Evolutionary conservation across 768 basidiomycete species (phyloP).

Genomic region (Kwoniella heveanensis): DNA sequence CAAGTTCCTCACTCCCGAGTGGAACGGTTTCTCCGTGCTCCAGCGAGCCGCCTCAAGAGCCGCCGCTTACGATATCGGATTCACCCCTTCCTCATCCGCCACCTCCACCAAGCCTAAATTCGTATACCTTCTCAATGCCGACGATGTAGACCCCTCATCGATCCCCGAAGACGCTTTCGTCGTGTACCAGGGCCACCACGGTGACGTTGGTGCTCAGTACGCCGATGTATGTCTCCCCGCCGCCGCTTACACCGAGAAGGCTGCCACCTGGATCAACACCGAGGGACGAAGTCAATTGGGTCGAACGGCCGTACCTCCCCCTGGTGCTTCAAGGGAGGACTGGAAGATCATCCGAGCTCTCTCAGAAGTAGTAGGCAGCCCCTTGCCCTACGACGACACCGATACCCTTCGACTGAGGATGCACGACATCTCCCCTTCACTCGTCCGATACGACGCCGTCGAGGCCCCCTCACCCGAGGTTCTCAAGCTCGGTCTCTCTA

Average conservation of each 20-base stretch:
- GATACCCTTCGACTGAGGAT: constrained; percentile 81
- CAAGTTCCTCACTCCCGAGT: constrained; percentile 78
- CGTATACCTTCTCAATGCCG: constrained; percentile 93
- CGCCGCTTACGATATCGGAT: constrained; percentile 93
- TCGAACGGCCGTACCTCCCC: constrained; percentile 85
- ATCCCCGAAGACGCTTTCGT: constrained; percentile 93
- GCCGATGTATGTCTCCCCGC: constrained; percentile 96
- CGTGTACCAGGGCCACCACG: constrained; percentile 98
- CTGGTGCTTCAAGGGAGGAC: constrained; percentile 93
- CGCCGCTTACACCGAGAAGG: constrained; percentile 90
- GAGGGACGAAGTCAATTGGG: constrained; percentile 91
- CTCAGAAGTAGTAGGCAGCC: constrained; percentile 77
- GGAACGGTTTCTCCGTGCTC: constrained; percentile 92
- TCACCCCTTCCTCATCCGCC: constrained; percentile 80
- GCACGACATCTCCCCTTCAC: constrained; percentile 92
- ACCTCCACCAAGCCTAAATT: constrained; percentile 82
- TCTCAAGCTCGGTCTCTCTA: constrained; percentile 69
- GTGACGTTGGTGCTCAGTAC: constrained; percentile 91
- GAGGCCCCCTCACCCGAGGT: constrained; percentile 77
- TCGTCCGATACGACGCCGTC: constrained; percentile 78
- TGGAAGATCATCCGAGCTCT: constrained; percentile 96
- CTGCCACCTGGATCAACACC: constrained; percentile 92
- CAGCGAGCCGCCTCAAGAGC: constrained; percentile 91
- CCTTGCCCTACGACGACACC: constrained; percentile 87
- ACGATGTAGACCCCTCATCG: constrained; percentile 82